A percentile compares a stretch with the other conserved stretches of the same genome.
Evolutionary conservation across 345 rosid species (phyloP).

Genomic region (Bruguiera gymnorhiza): DNA sequence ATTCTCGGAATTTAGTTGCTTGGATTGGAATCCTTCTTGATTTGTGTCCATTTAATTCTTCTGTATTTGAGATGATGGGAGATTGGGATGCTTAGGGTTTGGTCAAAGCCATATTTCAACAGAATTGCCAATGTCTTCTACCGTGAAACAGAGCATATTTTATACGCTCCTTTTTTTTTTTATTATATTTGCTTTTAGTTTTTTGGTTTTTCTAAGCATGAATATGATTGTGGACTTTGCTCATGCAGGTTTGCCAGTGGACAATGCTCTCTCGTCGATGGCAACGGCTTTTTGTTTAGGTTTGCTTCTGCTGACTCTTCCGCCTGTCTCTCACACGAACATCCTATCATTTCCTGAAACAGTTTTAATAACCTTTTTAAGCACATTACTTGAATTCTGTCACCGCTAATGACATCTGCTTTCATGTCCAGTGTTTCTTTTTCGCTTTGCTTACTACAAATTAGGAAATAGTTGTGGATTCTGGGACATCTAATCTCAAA

Average conservation of each 20-base stretch:
- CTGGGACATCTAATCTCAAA: too few relatives aligned
- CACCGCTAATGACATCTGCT: too few relatives aligned
- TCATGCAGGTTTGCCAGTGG: constrained; percentile 48
- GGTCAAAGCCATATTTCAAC: background rate
- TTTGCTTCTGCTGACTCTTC: constrained; percentile 21
- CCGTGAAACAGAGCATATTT: too few relatives aligned
- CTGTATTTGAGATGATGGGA: background rate
- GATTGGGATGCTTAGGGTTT: background rate
- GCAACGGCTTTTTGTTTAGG: constrained; percentile 43
- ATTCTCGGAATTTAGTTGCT: background rate
- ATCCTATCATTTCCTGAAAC: too few relatives aligned
- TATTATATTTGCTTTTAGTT: too few relatives aligned
- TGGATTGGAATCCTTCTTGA: background rate
- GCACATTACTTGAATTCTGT: too few relatives aligned
- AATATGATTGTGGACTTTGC: constrained; percentile 12
- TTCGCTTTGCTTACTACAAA: background rate
- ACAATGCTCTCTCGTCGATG: constrained; percentile 28
- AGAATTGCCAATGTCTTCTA: background rate
- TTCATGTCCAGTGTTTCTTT: background rate
- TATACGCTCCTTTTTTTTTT: too few relatives aligned
- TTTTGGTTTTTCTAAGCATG: background rate
- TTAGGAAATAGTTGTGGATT: background rate
- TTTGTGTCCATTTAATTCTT: background rate
- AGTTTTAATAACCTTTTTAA: background rate
- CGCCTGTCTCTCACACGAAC: background rate